Evolutionary conservation across 768 basidiomycete species (phyloP).

Genomic region (Rhodosporidiobolus sp.): DNA sequence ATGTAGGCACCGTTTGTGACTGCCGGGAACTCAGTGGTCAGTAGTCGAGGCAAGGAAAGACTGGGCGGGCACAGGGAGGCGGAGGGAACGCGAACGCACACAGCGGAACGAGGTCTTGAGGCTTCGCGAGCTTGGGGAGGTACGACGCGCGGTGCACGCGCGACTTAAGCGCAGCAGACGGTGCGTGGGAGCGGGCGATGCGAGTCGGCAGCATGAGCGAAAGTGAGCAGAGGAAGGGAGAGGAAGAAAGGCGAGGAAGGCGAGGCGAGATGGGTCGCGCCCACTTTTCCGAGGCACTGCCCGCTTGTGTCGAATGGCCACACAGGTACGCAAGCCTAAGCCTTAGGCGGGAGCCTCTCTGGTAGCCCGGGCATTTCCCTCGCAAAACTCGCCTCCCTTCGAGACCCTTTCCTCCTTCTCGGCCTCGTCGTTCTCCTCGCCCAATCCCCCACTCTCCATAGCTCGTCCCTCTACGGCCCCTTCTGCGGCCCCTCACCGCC

Average conservation of each 20-base stretch:
- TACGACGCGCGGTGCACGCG: constrained; percentile 22
- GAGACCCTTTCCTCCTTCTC: too few relatives aligned
- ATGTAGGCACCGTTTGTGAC: constrained; percentile 33
- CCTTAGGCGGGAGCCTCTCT: too few relatives aligned
- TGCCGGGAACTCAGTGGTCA: not conserved
- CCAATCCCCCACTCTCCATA: not conserved
- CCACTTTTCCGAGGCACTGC: too few relatives aligned
- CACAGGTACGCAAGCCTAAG: too few relatives aligned
- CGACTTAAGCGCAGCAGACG: not conserved
- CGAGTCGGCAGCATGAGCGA: constrained; percentile 14
- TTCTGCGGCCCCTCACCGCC: not conserved
- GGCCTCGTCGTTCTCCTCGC: not conserved
- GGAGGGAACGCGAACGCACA: constrained; percentile 7
- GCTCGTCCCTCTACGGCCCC: not conserved
- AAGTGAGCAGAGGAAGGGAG: not conserved
- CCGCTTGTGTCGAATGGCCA: too few relatives aligned
- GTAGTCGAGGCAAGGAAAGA: not conserved
- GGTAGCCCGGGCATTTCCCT: too few relatives aligned
- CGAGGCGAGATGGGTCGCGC: too few relatives aligned
- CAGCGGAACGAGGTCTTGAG: constrained; percentile 6
- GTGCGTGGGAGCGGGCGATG: constrained; percentile 2
- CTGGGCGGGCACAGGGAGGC: too few relatives aligned
- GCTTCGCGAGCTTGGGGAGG: constrained; percentile 2
- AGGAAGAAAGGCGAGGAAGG: not conserved
- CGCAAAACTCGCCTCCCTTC: too few relatives aligned